Conservation (phyloP, 2,329 filamentous ascomycete species). For the Colletotrichum viniferum region DNA sequence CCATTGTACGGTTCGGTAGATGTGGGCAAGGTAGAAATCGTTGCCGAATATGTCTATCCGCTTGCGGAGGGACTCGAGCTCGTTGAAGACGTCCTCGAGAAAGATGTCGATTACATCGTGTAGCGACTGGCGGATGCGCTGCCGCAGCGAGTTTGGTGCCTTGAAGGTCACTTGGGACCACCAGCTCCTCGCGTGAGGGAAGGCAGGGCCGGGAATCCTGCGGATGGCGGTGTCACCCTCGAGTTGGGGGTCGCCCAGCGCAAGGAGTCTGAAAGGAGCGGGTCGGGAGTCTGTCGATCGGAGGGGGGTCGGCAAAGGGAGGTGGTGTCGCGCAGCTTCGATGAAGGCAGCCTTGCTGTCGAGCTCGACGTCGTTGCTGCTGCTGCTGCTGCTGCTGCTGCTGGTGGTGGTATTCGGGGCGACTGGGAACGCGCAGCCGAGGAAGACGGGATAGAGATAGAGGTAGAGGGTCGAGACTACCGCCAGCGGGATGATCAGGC, state of each 20-base stretch:
- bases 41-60: conserved; percentile 89
- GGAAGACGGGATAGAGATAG: conserved; percentile 85
- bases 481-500: conserved; percentile 67
- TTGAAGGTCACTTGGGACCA: conserved; percentile 52
- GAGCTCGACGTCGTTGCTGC: conserved; percentile 9
- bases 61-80: conserved; percentile 74
- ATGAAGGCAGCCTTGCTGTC: conserved; percentile 34
- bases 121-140: conserved; percentile 55
- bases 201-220: conserved; percentile 53
- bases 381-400: not conserved
- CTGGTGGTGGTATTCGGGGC: conserved; percentile 33
- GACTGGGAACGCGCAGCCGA: conserved; percentile 79
- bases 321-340: conserved; percentile 40
- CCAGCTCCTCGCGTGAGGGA: conserved; percentile 57
- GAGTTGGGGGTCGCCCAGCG: conserved; percentile 89
- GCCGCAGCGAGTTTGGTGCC: conserved; percentile 51
- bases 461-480: conserved; percentile 76
- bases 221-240: conserved; percentile 90
- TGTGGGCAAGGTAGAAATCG: conserved; percentile 92
- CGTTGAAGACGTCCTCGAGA: conserved; percentile 71
- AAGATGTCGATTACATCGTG: conserved; percentile 67
- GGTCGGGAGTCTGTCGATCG: conserved; percentile 30
- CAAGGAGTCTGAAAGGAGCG: conserved; percentile 85
- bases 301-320: conserved; percentile 21
- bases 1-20: conserved; percentile 84